Evolutionary conservation across 192 early-diverging fungal genomes (phyloP).

Genomic region (Entomortierella chlamydospora): DNA sequence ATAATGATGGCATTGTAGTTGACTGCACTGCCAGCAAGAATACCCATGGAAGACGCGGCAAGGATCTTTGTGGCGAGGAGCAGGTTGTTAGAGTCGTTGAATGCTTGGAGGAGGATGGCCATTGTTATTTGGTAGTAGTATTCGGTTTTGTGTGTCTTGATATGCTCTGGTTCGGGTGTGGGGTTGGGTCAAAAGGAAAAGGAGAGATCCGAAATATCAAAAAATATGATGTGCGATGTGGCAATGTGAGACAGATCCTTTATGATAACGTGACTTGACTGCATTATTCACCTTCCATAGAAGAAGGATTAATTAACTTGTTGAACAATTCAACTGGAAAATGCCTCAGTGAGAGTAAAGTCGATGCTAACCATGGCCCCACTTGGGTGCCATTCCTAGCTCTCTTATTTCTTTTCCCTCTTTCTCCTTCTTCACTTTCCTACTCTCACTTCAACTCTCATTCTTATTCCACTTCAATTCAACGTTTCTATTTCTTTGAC

Average conservation of each 20-base stretch:
- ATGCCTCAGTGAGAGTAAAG: neutral
- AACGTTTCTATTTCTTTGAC: too few relatives aligned
- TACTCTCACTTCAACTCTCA: too few relatives aligned
- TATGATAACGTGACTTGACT: too few relatives aligned
- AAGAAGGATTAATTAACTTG: too few relatives aligned
- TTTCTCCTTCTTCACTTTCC: neutral
- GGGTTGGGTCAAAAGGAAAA: too few relatives aligned
- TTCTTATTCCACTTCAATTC: too few relatives aligned
- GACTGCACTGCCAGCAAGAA: slow-evolving; percentile 36
- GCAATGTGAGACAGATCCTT: too few relatives aligned
- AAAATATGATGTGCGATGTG: too few relatives aligned
- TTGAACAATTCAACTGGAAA: too few relatives aligned
- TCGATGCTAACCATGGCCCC: neutral
- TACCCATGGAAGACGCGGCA: slow-evolving; percentile 42
- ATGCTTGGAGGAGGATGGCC: slow-evolving; percentile 17
- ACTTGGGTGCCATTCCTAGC: neutral
- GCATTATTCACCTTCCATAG: too few relatives aligned
- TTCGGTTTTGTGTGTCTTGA: neutral
- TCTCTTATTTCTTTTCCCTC: neutral
- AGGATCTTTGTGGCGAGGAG: slow-evolving; percentile 37
- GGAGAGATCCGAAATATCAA: too few relatives aligned
- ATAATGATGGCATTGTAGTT: slow-evolving; percentile 31
- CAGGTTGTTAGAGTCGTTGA: slow-evolving; percentile 21
- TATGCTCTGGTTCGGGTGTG: neutral
- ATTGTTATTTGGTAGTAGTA: neutral